Conservation (phyloP, 2,329 filamentous ascomycete genomes). For the Aspergillus persii region DNA sequence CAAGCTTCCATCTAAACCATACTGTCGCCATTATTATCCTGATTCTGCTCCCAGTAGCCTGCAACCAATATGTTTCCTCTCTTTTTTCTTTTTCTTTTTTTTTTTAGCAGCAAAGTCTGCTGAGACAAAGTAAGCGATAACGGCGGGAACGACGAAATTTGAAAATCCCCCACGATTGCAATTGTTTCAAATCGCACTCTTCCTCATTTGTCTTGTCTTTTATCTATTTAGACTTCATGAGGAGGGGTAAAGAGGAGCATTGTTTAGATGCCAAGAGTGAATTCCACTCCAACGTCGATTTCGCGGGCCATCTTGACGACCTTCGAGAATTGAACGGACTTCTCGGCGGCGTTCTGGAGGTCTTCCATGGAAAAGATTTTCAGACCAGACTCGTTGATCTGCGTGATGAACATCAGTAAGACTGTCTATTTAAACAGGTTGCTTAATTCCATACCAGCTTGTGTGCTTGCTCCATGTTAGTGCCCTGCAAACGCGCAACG, state of each 20-base stretch:
- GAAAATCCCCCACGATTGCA: background rate
- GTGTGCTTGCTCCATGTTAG: conserved; percentile 94
- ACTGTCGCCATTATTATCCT: conserved; percentile 10
- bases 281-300: conserved; percentile 95
- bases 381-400: conserved; percentile 93
- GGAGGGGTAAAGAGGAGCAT: background rate
- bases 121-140: background rate
- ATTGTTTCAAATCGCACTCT: background rate
- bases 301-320: conserved; percentile 98
- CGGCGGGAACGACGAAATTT: background rate
- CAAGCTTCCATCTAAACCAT: background rate
- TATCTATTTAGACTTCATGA: background rate
- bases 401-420: conserved; percentile 9
- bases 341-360: conserved; percentile 94
- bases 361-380: conserved; percentile 99
- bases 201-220: background rate
- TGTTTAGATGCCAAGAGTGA: conserved; percentile 83
- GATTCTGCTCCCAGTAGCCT: background rate
- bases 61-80: too few species aligned
- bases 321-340: conserved; percentile 98
- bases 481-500: conserved; percentile 94
- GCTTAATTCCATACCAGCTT: conserved; percentile 56
- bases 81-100: background rate
- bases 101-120: background rate
- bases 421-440: background rate